Percentiles rank a stretch among this genome's conserved stretches.
These are phyloP conservation scores for Phytopythium chamaehyphon DNA, from an alignment of 352 stramenopile species.

Conservation along the genomic window DNA sequence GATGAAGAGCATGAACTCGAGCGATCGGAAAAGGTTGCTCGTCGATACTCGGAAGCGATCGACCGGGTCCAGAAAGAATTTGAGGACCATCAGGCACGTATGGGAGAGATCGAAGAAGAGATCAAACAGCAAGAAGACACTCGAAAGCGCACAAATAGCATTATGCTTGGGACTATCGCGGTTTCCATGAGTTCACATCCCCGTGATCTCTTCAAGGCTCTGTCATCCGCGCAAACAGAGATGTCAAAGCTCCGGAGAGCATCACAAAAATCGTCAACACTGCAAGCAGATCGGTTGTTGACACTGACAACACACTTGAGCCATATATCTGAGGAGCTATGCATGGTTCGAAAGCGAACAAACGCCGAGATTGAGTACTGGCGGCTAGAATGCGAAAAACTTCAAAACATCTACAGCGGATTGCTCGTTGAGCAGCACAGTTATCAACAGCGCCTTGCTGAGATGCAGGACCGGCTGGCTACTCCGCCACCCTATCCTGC, in stretches of 20 bases:
- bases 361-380: slow-evolving; percentile 54
- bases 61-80: slow-evolving; percentile 47
- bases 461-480: slow-evolving; percentile 11
- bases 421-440: slow-evolving; percentile 31
- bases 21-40: slow-evolving; percentile 37
- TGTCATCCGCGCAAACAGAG: slow-evolving; percentile 41
- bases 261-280: slow-evolving; percentile 41
- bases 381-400: slow-evolving; percentile 65
- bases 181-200: slow-evolving; percentile 55
- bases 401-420: slow-evolving; percentile 46
- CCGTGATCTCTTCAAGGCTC: slow-evolving; percentile 57
- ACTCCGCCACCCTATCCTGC: background rate
- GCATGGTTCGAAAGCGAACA: slow-evolving; percentile 62
- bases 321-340: slow-evolving; percentile 65
- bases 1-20: slow-evolving; percentile 16
- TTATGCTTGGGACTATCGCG: slow-evolving; percentile 42
- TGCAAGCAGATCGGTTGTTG: slow-evolving; percentile 59
- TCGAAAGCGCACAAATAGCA: slow-evolving; percentile 53
- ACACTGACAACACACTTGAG: slow-evolving; percentile 59
- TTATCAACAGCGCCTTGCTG: slow-evolving; percentile 23
- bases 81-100: slow-evolving; percentile 37
- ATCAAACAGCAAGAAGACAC: slow-evolving; percentile 33
- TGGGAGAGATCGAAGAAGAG: slow-evolving; percentile 39
- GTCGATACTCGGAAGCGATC: slow-evolving; percentile 53
- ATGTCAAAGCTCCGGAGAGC: slow-evolving; percentile 35